These are phyloP conservation scores for Exophiala dermatitidis DNA, from an alignment of 2,329 filamentous ascomycete species.

Conservation along the genomic window DNA sequence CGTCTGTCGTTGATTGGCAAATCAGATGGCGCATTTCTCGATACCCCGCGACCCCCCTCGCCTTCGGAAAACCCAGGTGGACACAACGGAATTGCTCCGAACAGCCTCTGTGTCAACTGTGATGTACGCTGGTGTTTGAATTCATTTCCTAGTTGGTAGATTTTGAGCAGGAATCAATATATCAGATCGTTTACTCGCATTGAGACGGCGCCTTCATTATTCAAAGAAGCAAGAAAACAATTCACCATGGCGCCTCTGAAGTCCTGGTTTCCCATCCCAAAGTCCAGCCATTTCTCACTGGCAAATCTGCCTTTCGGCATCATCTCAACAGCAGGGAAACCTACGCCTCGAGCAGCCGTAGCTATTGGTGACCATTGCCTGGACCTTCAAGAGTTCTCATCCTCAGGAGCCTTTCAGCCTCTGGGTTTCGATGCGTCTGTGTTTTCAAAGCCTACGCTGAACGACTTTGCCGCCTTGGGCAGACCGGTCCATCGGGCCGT, in stretches of 20 bases:
- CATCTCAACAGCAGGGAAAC: constrained; percentile 56
- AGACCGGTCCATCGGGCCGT: constrained; percentile 61
- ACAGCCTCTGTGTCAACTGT: neutral
- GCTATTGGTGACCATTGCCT: constrained; percentile 67
- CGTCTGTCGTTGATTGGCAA: neutral
- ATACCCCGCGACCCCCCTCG: neutral
- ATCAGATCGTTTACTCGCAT: neutral
- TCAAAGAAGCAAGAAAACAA: neutral
- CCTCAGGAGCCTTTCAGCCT: constrained; percentile 52
- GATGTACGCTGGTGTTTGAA: neutral
- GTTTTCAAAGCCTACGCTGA: constrained; percentile 60
- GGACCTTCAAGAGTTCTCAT: constrained; percentile 58
- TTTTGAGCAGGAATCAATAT: too few species aligned
- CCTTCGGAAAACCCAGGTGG: neutral
- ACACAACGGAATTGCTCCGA: constrained; percentile 14
- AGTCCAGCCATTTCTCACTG: constrained; percentile 62
- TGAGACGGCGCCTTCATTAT: neutral
- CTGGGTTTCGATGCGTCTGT: constrained; percentile 53
- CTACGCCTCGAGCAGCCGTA: constrained; percentile 56
- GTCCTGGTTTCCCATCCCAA: constrained; percentile 56
- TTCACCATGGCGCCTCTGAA: constrained; percentile 32
- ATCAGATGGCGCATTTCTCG: neutral
- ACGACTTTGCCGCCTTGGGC: constrained; percentile 67
- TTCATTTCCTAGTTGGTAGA: neutral
- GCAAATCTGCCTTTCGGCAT: constrained; percentile 79